Percentiles rank a stretch among this genome's conserved stretches.
Conservation (phyloP, 768 basidiomycete genomes). For the Amanita brunnescens region DNA sequence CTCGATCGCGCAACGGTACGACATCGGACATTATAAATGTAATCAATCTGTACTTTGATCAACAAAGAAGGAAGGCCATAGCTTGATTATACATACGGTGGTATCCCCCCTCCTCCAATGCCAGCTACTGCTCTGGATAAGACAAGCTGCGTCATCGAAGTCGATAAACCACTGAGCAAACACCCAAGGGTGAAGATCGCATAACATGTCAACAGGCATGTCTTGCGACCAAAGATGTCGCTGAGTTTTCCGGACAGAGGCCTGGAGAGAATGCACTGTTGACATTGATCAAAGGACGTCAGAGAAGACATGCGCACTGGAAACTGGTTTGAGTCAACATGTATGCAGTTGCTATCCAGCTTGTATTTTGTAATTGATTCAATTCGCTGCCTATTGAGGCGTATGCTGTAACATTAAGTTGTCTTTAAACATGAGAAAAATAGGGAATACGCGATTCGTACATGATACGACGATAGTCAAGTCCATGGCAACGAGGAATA, state of each 20-base stretch:
- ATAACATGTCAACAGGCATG: slow-evolving; percentile 48
- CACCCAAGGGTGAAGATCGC: slow-evolving; percentile 44
- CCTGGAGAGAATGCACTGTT: slow-evolving; percentile 18
- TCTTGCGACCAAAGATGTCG: slow-evolving; percentile 58
- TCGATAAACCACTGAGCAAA: slow-evolving; percentile 43
- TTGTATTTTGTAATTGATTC: slow-evolving; percentile 53
- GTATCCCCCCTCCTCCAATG: slow-evolving; percentile 55
- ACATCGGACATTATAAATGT: slow-evolving; percentile 63
- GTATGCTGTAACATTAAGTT: slow-evolving; percentile 26
- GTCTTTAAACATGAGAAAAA: background rate
- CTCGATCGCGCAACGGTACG: slow-evolving; percentile 50
- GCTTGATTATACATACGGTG: slow-evolving; percentile 39
- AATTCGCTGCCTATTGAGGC: slow-evolving; percentile 51
- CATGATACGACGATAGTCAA: slow-evolving; percentile 41
- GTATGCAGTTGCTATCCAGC: slow-evolving; percentile 60
- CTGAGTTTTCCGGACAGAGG: slow-evolving; percentile 58
- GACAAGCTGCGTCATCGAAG: slow-evolving; percentile 47
- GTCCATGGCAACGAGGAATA: slow-evolving; percentile 41
- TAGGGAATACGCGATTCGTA: slow-evolving; percentile 10
- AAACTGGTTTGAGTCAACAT: slow-evolving; percentile 53
- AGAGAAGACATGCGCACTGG: slow-evolving; percentile 30
- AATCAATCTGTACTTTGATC: slow-evolving; percentile 31
- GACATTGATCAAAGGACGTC: too few relatives aligned
- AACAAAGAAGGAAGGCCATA: background rate
- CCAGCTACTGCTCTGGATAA: slow-evolving; percentile 46